A percentile compares a stretch with the other conserved stretches of the same genome.
Conservation (phyloP, 305 asterid species). For the Ilex paraguariensis region DNA sequence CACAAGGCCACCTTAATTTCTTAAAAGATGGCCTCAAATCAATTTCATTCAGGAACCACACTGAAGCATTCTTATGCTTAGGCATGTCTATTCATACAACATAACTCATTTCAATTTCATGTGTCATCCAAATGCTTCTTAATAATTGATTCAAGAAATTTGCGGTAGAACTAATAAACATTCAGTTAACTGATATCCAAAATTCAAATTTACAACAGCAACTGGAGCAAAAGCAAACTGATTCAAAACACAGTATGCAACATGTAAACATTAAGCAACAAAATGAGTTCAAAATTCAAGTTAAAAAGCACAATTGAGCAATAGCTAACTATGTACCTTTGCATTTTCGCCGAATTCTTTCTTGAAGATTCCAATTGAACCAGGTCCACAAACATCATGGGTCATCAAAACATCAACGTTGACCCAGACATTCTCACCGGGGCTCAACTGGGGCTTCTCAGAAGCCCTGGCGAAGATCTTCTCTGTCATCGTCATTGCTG, state of each 20-base stretch:
- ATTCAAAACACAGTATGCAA: too few species aligned
- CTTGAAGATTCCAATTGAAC: slow-evolving; percentile 76
- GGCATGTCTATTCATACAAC: too few species aligned
- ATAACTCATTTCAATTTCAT: too few species aligned
- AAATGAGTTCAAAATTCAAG: too few species aligned
- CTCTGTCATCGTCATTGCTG: slow-evolving; percentile 91
- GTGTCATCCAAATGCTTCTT: too few species aligned
- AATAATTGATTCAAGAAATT: too few species aligned
- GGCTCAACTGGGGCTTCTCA: slow-evolving; percentile 61
- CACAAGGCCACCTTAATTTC: background rate
- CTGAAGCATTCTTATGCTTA: background rate
- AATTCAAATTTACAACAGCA: too few species aligned
- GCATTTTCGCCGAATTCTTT: slow-evolving; percentile 82
- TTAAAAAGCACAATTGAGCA: background rate
- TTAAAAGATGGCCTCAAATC: background rate
- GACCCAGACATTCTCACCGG: slow-evolving; percentile 95
- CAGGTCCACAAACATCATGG: slow-evolving; percentile 91
- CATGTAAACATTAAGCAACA: too few species aligned
- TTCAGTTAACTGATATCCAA: too few species aligned
- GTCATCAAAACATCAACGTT: slow-evolving; percentile 91
- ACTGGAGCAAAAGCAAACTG: too few species aligned
- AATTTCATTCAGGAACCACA: too few species aligned
- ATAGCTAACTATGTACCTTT: slow-evolving; percentile 40
- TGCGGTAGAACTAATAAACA: too few species aligned
- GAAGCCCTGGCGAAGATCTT: slow-evolving; percentile 83